phyloP scores from a whole-genome alignment of 75 land plant species.

The Sequoiadendron giganteum region DNA sequence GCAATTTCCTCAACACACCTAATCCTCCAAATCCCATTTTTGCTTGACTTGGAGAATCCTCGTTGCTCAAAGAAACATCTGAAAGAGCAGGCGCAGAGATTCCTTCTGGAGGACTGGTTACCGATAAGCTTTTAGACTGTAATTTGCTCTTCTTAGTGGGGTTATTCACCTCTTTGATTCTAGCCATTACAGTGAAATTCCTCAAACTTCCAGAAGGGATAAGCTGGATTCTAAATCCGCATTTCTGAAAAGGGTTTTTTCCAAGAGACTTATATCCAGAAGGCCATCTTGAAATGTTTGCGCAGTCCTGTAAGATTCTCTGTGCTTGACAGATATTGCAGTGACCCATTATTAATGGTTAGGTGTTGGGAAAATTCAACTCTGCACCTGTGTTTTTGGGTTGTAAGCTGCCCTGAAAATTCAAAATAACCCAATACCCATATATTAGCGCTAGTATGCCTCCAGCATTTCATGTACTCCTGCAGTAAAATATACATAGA shows the following conservation, averaged over 20 bases:
- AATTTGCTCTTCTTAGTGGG: not conserved
- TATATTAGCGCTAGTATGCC: not conserved
- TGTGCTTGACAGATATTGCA: constrained; percentile 5
- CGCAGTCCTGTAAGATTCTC: not conserved
- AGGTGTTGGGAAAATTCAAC: not conserved
- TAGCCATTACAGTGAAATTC: constrained; percentile 2
- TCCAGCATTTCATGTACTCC: not conserved
- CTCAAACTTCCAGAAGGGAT: not conserved
- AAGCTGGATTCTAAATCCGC: not conserved
- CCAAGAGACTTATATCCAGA: not conserved
- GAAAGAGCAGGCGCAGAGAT: constrained; percentile 7
- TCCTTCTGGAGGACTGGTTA: not conserved
- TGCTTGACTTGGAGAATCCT: constrained; percentile 2
- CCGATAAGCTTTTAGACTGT: not conserved
- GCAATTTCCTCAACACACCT: constrained; percentile 29
- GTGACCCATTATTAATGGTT: not conserved
- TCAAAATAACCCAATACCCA: not conserved
- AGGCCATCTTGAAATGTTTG: not conserved
- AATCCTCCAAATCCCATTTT: constrained; percentile 3
- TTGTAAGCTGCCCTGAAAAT: not conserved
- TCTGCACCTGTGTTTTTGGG: not conserved
- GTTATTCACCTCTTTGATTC: not conserved
- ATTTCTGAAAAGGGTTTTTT: not conserved
- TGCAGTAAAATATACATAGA: not conserved
- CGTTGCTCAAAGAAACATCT: not conserved